Evolutionary conservation across 192 early-diverging fungal species (phyloP).

Genomic region (Backusella mclennaniae): DNA sequence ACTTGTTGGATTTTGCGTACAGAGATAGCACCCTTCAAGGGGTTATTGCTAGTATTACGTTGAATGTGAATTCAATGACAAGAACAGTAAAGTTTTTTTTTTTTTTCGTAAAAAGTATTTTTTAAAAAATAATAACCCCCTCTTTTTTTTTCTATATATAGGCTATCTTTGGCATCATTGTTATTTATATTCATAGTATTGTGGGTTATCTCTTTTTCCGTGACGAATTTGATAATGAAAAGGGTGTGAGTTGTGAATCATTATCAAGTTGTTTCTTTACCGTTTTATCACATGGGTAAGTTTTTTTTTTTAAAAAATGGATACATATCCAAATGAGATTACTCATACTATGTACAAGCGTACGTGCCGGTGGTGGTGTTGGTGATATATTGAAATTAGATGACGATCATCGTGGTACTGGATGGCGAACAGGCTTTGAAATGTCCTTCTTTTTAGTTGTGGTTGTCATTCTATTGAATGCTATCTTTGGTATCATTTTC

Average conservation of each 20-base stretch:
- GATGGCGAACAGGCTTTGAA: slow-evolving; percentile 25
- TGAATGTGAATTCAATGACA: slow-evolving; percentile 25
- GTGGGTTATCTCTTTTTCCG: slow-evolving; percentile 23
- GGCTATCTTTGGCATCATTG: slow-evolving; percentile 22
- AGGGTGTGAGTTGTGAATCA: slow-evolving; percentile 23
- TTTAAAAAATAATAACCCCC: too few relatives aligned
- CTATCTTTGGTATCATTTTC: slow-evolving; percentile 31
- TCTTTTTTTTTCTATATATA: too few relatives aligned
- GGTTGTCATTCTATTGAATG: slow-evolving; percentile 22
- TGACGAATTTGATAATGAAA: slow-evolving; percentile 17
- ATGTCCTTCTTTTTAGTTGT: slow-evolving; percentile 31
- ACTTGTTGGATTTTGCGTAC: slow-evolving; percentile 26
- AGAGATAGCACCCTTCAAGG: slow-evolving; percentile 24
- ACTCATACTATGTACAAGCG: not conserved
- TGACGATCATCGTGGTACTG: not conserved
- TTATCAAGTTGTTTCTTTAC: slow-evolving; percentile 23
- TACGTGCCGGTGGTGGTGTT: slow-evolving; percentile 21
- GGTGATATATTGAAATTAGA: slow-evolving; percentile 20
- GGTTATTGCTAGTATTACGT: slow-evolving; percentile 26
- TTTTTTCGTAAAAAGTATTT: too few relatives aligned
- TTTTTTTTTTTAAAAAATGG: not conserved
- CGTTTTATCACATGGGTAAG: slow-evolving; percentile 27
- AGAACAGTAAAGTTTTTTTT: slow-evolving; percentile 9
- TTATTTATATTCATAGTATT: slow-evolving; percentile 27
- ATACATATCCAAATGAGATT: not conserved